A percentile compares a stretch with the other conserved stretches of the same genome.
phyloP scores from a whole-genome alignment of 148 eudicot species.

The Spergularia bocconei region DNA sequence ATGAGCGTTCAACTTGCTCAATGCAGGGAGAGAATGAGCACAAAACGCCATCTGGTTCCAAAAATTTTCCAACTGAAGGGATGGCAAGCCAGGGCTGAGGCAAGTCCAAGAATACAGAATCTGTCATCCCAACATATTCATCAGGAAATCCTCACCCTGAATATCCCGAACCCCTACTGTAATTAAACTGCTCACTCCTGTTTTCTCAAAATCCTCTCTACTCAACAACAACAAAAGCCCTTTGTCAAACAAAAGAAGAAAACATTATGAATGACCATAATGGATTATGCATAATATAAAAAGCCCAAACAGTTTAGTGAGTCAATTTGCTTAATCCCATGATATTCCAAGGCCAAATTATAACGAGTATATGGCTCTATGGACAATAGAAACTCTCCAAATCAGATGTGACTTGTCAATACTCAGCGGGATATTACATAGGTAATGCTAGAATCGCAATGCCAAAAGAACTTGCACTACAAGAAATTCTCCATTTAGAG shows the following conservation, averaged over 20 bases:
- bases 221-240: too few species aligned
- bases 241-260: too few species aligned
- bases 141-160: constrained; percentile 88
- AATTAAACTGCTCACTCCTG: constrained; percentile 65
- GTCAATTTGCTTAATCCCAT: too few species aligned
- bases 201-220: constrained; percentile 87
- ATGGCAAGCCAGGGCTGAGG: constrained; percentile 96
- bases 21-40: constrained; percentile 98
- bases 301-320: too few species aligned
- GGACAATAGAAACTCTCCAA: too few species aligned
- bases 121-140: constrained; percentile 60
- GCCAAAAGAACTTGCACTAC: not conserved
- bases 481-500: too few species aligned
- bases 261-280: not conserved
- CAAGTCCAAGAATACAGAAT: constrained; percentile 79
- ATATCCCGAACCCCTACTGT: constrained; percentile 93
- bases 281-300: too few species aligned
- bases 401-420: not conserved
- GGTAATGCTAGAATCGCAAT: not conserved
- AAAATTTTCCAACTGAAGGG: constrained; percentile 80
- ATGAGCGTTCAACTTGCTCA: constrained; percentile 88
- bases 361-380: too few species aligned
- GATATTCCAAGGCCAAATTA: too few species aligned
- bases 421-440: not conserved
- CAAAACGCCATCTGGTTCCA: constrained; percentile 76